Evolutionary conservation across 441 rosid species (phyloP), one percentile per base, ranked within the genome.

Genomic region (Pelargonium exstipulatum): DNA sequence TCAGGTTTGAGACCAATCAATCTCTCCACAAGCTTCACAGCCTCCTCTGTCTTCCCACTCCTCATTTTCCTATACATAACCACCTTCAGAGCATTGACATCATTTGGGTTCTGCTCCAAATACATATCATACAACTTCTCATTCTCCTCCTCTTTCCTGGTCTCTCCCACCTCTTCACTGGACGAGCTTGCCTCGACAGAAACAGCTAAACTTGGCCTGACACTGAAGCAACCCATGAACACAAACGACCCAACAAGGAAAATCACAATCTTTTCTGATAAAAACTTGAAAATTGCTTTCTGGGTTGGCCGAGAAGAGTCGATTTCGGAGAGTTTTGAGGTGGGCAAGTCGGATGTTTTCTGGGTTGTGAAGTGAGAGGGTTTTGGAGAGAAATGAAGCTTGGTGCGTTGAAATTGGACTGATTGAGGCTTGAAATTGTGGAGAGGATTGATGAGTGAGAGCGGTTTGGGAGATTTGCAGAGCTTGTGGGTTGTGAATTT

Each of bases 11-110:
- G 76, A 17, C 80, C 82, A 53, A 86, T 84, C 73, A 94, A 76
- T 70, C 76, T 87, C 82, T 85, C 83, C 70, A 91, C 88, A 73
- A 68, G 86, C 60, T 78, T 77, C 69, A 88, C 79, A 71, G 96
- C 96, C 64, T 86, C 92, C 75, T 81, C 74, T 64, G 74, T 74
- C 76, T 78, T 81, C 18, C 95, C 91, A 68, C 80, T 86, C 80
- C 93, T 93, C 89, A 88, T 87, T 85, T 89, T 93, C 79, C 73
- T 78, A 62, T 87, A 74, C 80, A 93, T 72, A 71, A 85, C 78
- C 73, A 82, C 87, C 77, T 91, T 93, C 88, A 89, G 67, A 0
- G 90, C 95, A 57, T 88, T 86, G 74, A 85, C 79, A 74, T 89
- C 85, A 49, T 69, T 73, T 0, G 98, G 90, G 70, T 91, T 97